Percentiles rank a stretch among this genome's conserved stretches.
Conservation (phyloP, 2,329 filamentous ascomycete species). For the Fusarium anguioides region DNA sequence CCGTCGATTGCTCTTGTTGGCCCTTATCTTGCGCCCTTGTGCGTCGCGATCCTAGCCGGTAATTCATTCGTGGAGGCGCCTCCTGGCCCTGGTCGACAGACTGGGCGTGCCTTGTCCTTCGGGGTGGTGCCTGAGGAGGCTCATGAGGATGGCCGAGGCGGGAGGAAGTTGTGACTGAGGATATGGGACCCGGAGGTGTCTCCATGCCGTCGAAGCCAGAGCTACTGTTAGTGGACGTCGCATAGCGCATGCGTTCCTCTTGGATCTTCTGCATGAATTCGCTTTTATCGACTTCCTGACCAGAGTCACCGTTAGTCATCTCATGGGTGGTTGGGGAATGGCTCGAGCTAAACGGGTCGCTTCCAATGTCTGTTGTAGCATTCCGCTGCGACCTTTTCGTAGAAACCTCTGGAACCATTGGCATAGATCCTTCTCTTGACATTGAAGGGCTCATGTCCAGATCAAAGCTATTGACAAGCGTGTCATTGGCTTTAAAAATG, state of each 20-base stretch:
- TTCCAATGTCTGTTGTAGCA: constrained; percentile 50
- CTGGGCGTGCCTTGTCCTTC: constrained; percentile 66
- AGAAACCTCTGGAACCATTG: constrained; percentile 54
- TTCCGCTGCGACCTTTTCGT: constrained; percentile 57
- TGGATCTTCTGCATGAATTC: constrained; percentile 68
- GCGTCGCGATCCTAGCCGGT: constrained; percentile 62
- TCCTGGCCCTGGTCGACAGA: constrained; percentile 64
- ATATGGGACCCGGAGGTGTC: constrained; percentile 61
- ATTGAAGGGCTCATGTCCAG: constrained; percentile 47
- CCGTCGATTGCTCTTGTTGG: constrained; percentile 48
- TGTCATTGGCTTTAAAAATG: constrained; percentile 81
- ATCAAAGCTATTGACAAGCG: constrained; percentile 61
- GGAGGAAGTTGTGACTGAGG: constrained; percentile 38
- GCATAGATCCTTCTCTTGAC: constrained; percentile 50
- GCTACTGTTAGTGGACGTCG: constrained; percentile 52
- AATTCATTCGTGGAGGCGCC: constrained; percentile 72
- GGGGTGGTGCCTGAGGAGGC: constrained; percentile 62
- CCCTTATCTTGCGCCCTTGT: constrained; percentile 53
- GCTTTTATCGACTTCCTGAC: constrained; percentile 58
- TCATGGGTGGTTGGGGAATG: constrained; percentile 56
- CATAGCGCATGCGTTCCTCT: constrained; percentile 61
- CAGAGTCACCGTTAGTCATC: constrained; percentile 55
- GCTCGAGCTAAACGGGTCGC: constrained; percentile 65
- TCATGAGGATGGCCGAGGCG: constrained; percentile 52
- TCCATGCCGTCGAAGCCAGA: constrained; percentile 68